phyloP scores from a whole-genome alignment of 768 basidiomycete genomes.

The Guyanaporus albipodus region DNA sequence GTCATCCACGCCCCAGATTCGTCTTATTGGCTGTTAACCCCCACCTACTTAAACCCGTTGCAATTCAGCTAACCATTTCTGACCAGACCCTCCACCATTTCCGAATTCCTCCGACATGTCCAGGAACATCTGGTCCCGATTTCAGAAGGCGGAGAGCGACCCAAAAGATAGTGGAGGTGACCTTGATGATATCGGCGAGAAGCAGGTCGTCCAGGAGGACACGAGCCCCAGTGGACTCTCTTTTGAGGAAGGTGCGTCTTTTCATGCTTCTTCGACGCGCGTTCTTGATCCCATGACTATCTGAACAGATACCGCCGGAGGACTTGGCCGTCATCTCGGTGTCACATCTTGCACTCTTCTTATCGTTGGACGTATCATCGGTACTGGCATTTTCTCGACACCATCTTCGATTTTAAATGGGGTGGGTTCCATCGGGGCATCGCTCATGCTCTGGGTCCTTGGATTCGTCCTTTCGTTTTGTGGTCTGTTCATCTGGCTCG shows the following conservation, averaged over 20 bases:
- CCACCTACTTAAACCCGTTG: conserved; percentile 1
- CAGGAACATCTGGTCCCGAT: background rate
- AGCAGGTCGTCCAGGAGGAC: background rate
- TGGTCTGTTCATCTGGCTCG: conserved; percentile 60
- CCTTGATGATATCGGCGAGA: background rate
- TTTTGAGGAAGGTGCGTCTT: conserved; percentile 44
- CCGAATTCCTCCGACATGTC: conserved; percentile 7
- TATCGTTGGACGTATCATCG: conserved; percentile 56
- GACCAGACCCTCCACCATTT: background rate
- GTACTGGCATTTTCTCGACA: conserved; percentile 64
- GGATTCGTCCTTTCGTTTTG: conserved; percentile 57
- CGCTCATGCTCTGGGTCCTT: conserved; percentile 60
- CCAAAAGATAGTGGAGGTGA: no score
- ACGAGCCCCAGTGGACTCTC: conserved; percentile 41
- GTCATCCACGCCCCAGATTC: no score
- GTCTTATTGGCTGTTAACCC: background rate
- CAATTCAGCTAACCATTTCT: background rate
- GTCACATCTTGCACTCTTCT: conserved; percentile 55
- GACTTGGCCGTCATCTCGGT: conserved; percentile 55
- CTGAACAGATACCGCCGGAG: conserved; percentile 45
- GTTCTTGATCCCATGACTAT: background rate
- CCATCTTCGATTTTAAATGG: conserved; percentile 55
- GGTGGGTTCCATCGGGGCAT: conserved; percentile 56
- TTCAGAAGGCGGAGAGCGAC: background rate
- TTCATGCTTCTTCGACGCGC: background rate